A percentile compares a stretch with the other conserved stretches of the same genome.
Evolutionary conservation across 257 asterid species (phyloP).

Genomic region (Euphrasia confusa): DNA sequence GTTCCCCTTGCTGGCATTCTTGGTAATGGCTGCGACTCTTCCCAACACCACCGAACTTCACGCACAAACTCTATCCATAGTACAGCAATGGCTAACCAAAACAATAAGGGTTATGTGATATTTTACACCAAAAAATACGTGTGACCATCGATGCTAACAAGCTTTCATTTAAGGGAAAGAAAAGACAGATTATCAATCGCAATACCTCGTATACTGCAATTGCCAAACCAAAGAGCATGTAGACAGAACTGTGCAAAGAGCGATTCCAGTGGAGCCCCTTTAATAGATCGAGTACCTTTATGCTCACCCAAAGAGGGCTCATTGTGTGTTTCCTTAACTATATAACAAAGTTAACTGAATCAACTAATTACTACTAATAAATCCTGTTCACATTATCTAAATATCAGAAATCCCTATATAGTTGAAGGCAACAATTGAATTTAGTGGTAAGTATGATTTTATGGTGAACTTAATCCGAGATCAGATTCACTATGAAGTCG

Average conservation of each 20-base stretch:
- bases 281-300: conserved; percentile 60
- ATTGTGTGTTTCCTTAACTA: conserved; percentile 36
- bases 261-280: conserved; percentile 84
- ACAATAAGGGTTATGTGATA: conserved; percentile 15
- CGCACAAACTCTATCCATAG: conserved; percentile 95
- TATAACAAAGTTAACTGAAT: conserved; percentile 27
- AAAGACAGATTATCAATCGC: conserved; percentile 19
- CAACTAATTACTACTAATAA: conserved; percentile 14
- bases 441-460: conserved; percentile 16
- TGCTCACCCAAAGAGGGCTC: conserved; percentile 49
- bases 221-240: conserved; percentile 94
- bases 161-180: conserved; percentile 11
- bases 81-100: conserved; percentile 68
- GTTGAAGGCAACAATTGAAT: conserved; percentile 18
- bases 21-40: conserved; percentile 84
- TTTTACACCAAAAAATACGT: not conserved
- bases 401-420: conserved; percentile 12
- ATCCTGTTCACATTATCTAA: conserved; percentile 10
- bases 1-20: conserved; percentile 62
- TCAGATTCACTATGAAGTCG: not conserved
- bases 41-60: conserved; percentile 96
- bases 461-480: not conserved
- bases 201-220: conserved; percentile 82
- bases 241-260: conserved; percentile 89
- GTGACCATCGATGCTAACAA: conserved; percentile 15